Evolutionary conservation across 129 eudicot species (phyloP), one percentile per base, ranked within the genome.

Genomic region (Tagetes patula): DNA sequence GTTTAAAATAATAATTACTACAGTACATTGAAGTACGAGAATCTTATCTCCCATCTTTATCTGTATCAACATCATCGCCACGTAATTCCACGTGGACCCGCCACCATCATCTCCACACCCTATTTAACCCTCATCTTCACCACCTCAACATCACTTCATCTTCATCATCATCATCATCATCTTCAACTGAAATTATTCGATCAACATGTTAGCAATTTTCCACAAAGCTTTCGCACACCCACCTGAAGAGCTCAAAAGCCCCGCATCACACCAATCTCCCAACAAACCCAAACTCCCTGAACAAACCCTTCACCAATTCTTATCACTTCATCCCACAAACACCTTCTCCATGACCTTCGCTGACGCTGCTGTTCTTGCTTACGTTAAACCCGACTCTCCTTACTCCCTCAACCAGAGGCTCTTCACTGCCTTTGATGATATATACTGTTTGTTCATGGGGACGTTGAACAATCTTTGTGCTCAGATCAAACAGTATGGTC

Each of bases 201-300:
- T 14, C 13, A 75, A 55, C 67, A 94, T 94, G 98, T 76, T 94
- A 86, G 98, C 96, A 0, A 94, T 94, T 82, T 94, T 94, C 67
- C 96, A 88, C 48, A 81, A 94, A 76, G 93, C 96, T 32, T 88
- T 94, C 75, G 89, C 96, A 66, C 82, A 94, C 80, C 98, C 98
- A 59, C 98, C 98, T 2, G 93, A 90, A 66, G 98, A 94, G 80
- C 96, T 94, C 0, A 84, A 90, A 63, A 87, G 96, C 69, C 98
- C 98, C 1, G 85, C 79, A 1, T 75, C 95, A 0, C 69, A 74
- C 1, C 61, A 75, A 14, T n/a, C 27, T 4, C 36, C 82, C 10
- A 75, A 71, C 27, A 75, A 86, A 60, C 91, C 95, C 0, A 88
- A 86, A 54, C 85, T 75, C 10, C 98, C 98, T 0, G 81, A 86